phyloP scores from a whole-genome alignment of 768 basidiomycete genomes.

The Kwoniella pini region DNA sequence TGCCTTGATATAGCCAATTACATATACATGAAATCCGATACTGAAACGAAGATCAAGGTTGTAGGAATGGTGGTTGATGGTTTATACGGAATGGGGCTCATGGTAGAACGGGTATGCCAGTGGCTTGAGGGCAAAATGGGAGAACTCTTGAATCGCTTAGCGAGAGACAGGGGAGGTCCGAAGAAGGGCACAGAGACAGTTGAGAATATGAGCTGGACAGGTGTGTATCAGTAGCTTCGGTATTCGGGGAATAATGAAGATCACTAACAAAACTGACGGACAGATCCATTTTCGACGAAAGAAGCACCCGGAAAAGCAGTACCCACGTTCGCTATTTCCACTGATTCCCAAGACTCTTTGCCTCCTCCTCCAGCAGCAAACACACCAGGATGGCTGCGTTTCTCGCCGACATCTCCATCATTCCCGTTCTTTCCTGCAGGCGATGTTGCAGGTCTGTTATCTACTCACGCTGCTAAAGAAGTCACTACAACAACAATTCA shows the following conservation, averaged over 20 bases:
- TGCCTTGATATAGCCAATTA: constrained; percentile 71
- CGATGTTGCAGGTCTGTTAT: constrained; percentile 29
- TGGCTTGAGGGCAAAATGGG: constrained; percentile 72
- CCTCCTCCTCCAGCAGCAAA: constrained; percentile 21
- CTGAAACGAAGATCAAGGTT: constrained; percentile 63
- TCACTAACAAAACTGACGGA: no score
- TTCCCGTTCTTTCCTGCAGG: constrained; percentile 15
- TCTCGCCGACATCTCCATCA: constrained; percentile 29
- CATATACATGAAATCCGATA: constrained; percentile 62
- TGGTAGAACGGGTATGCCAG: constrained; percentile 65
- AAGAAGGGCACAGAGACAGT: constrained; percentile 11
- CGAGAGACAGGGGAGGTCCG: constrained; percentile 24
- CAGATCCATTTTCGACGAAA: constrained; percentile 18
- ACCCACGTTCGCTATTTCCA: constrained; percentile 27
- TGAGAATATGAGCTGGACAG: constrained; percentile 18
- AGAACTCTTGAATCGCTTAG: constrained; percentile 57
- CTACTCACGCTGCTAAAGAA: constrained; percentile 63
- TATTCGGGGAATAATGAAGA: no score
- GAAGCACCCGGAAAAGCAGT: constrained; percentile 11
- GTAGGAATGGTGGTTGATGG: constrained; percentile 73
- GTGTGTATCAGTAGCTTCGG: no score
- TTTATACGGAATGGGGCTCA: constrained; percentile 68
- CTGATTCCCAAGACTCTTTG: constrained; percentile 16
- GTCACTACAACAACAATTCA: constrained; percentile 61
- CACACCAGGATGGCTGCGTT: constrained; percentile 40